Base-by-base conservation (phyloP, 139 green algal species). In the Chlamydomonas sp. region DNA sequence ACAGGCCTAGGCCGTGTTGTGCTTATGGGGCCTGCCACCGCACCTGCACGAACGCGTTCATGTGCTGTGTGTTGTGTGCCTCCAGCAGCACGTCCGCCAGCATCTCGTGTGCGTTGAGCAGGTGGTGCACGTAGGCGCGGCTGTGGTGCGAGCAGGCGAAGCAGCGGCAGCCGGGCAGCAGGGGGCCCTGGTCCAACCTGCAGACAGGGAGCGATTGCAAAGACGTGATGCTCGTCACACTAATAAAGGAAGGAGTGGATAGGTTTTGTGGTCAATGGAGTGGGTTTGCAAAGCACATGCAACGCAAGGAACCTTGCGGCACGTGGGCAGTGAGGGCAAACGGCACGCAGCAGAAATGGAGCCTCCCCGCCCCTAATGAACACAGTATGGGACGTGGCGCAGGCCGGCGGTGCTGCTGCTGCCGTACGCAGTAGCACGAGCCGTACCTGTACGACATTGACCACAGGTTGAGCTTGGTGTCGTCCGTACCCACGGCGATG, bases 61-160 rank as follows among this genome's bases (percentile, higher is more conserved):
- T 93, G 89, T 96, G 93, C 86, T 94, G 84, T 0, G 88, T 94
- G 90, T 97, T 97, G 90, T 97, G 95, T 18, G 93, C 60, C 78
- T 97, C 94, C 72, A 97, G 90, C 84, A 97, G 88, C 58, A 97
- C 93, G 57, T 95, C 88, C 2, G 89, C 95, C 69, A 94, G 90
- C 95, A 97, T 97, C 87, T 97, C 95, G 77, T 97, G 92, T 0
- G 88, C 86, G 61, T 92, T 83, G n/a, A 97, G 93, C 85, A 97
- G 91, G 90, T 97, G 95, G 89, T 97, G 95, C 8, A 97, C 17
- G 90, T 97, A 97, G 1, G 93, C 93, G 2, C 95, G 88, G 7
- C 66, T 93, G 92, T 97, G 95, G 15, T 77, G 86, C 6, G 16
- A 58, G 91, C 95, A 97, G 1, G 95, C 79, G 72, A 93, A 94